Base-by-base conservation (phyloP, 148 eudicot genomes). In the Camellia lanceoleosa region DNA sequence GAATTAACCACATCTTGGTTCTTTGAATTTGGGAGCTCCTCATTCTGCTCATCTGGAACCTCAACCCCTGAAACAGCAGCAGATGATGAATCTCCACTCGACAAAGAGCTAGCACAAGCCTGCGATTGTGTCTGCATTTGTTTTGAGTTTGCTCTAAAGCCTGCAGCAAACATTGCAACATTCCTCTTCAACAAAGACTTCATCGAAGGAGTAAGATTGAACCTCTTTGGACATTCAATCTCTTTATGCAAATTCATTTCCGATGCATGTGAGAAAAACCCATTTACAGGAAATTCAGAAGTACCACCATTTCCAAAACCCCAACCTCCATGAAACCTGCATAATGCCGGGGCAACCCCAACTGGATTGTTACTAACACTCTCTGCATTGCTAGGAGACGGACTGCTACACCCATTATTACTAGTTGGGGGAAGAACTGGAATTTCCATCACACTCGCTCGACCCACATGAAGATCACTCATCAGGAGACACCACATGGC, bases 401-500 rank as follows among this genome's bases (percentile, higher is more conserved):
- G 65, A 54, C 46, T 77, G 52, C 79, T 47, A 78, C 81, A 80
- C 41, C 79, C 79, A n/a, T 77, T 75, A 76, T 68, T 75, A 80
- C 81, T 71, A 76, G 84, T 82, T 0, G 93, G 82, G 7, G 94
- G 89, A 82, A 87, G 78, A 85, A 89, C 78, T 1, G 99, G 97
- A 73, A 90, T 88, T 10, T 96, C 99, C 87, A 96, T 93, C 79
- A 91, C 88, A 79, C 97, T 89, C 16, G 99, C 99, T 15, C 93
- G 86, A 44, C 95, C 98, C 68, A 93, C 97, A 85, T 96, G 94
- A 51, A 96, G 95, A 87, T 96, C 98, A 82, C 98, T 93, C 97
- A 93, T 92, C 62, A 96, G 83, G 63, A 96, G 94, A 83, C 99
- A 96, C 99, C 99, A 96, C 99, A 96, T 91, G 18, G 99, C 98